Evolutionary conservation across 2,329 filamentous ascomycete species (phyloP).

Genomic region (Aspergillus unguis): DNA sequence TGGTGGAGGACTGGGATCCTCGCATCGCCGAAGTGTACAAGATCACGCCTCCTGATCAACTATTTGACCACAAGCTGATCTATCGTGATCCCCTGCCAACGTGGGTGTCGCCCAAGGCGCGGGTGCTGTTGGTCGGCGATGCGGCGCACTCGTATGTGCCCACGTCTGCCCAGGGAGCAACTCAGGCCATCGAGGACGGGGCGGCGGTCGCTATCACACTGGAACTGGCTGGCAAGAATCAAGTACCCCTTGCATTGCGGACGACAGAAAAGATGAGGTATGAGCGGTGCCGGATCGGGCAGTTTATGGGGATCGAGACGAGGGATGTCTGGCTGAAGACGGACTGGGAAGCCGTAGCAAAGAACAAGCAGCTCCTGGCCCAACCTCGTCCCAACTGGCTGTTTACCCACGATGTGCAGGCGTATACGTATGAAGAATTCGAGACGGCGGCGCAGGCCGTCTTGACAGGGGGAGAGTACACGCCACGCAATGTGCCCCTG

Average conservation of each 20-base stretch:
- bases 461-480: not conserved
- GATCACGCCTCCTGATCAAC: not conserved
- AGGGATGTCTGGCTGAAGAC: not conserved
- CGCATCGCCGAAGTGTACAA: not conserved
- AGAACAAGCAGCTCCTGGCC: not conserved
- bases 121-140: conserved; percentile 28
- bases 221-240: not conserved
- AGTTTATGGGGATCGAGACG: not conserved
- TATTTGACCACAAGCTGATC: not conserved
- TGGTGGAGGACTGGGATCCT: not conserved
- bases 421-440: not conserved
- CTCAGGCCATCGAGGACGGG: conserved; percentile 43
- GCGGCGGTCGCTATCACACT: conserved; percentile 18
- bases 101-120: conserved; percentile 7
- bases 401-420: not conserved
- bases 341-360: not conserved
- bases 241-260: not conserved
- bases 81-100: not conserved
- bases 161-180: conserved; percentile 42
- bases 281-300: not conserved
- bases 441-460: not conserved
- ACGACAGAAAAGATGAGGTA: not conserved
- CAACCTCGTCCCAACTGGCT: not conserved
- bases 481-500: conserved; percentile 13
- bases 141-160: conserved; percentile 24